Evolutionary conservation across 2,329 filamentous ascomycete species (phyloP).

Genomic region (Cladophialophora chaetospira): DNA sequence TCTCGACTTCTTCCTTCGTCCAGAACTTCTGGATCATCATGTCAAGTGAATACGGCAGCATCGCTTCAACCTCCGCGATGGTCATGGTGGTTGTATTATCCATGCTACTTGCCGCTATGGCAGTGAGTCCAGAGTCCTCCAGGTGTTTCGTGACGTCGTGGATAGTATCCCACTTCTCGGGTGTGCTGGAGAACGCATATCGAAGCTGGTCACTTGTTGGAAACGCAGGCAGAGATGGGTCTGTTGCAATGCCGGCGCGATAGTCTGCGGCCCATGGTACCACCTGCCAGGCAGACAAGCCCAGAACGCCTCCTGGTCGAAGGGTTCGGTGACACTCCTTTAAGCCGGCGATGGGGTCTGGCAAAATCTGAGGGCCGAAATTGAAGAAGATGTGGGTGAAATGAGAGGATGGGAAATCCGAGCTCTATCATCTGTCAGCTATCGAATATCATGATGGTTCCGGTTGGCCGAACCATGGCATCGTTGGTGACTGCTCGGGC

Average conservation of each 20-base stretch:
- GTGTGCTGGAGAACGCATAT: conserved; percentile 1
- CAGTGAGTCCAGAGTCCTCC: conserved; percentile 5
- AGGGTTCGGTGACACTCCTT: conserved; percentile 20
- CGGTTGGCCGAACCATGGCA: conserved; percentile 16
- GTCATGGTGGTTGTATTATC: conserved; percentile 4
- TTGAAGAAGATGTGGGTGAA: conserved; percentile 21
- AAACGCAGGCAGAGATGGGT: conserved; percentile 10
- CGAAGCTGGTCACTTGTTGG: conserved; percentile 1
- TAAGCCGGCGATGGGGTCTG: conserved; percentile 3
- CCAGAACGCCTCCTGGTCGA: conserved; percentile 7
- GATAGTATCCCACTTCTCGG: conserved; percentile 11
- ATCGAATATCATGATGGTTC: no score
- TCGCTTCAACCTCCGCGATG: conserved; percentile 7
- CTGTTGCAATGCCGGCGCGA: background rate
- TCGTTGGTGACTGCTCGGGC: conserved; percentile 4
- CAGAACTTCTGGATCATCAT: conserved; percentile 16
- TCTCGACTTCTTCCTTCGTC: conserved; percentile 5
- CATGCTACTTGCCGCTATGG: background rate
- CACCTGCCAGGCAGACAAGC: conserved; percentile 6
- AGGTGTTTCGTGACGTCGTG: conserved; percentile 6
- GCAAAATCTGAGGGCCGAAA: conserved; percentile 16
- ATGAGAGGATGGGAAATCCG: conserved; percentile 5
- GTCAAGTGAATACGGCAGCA: conserved; percentile 8
- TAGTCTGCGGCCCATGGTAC: conserved; percentile 15
- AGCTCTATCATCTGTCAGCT: conserved; percentile 3